phyloP scores from a whole-genome alignment of 371 early-diverging fungal genomes.

The Apophysomyces trapeziformis region DNA sequence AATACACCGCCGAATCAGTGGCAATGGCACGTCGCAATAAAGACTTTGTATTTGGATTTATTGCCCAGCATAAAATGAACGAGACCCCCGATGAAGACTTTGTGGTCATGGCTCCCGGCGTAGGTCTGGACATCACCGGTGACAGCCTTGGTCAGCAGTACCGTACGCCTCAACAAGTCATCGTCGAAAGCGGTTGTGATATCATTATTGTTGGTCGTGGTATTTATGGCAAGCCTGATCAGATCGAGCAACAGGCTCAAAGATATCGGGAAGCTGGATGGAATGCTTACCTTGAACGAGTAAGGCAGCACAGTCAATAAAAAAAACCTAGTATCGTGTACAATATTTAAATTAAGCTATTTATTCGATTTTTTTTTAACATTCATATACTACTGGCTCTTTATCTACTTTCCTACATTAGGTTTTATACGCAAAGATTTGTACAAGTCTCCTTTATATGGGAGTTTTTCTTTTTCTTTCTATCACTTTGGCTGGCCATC shows the following conservation, averaged over 20 bases:
- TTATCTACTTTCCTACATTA: not conserved
- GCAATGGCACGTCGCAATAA: constrained; percentile 84
- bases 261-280: constrained; percentile 93
- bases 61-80: constrained; percentile 80
- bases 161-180: constrained; percentile 86
- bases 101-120: constrained; percentile 95
- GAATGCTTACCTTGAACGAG: constrained; percentile 84
- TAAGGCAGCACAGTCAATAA: constrained; percentile 20
- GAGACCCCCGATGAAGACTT: constrained; percentile 77
- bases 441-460: not conserved
- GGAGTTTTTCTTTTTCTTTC: not conserved
- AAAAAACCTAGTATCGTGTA: not conserved
- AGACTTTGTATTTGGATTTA: constrained; percentile 95
- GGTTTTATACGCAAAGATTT: not conserved
- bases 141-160: constrained; percentile 96
- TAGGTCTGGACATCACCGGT: constrained; percentile 78
- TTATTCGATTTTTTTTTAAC: no score
- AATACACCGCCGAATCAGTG: constrained; percentile 86
- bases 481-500: not conserved
- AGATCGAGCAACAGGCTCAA: constrained; percentile 73
- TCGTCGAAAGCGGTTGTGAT: constrained; percentile 87
- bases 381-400: not conserved
- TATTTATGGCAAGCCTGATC: constrained; percentile 85
- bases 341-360: no score
- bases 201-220: constrained; percentile 97